Conservation (phyloP, 2,329 filamentous ascomycete genomes). For the Ascochyta fabae region DNA sequence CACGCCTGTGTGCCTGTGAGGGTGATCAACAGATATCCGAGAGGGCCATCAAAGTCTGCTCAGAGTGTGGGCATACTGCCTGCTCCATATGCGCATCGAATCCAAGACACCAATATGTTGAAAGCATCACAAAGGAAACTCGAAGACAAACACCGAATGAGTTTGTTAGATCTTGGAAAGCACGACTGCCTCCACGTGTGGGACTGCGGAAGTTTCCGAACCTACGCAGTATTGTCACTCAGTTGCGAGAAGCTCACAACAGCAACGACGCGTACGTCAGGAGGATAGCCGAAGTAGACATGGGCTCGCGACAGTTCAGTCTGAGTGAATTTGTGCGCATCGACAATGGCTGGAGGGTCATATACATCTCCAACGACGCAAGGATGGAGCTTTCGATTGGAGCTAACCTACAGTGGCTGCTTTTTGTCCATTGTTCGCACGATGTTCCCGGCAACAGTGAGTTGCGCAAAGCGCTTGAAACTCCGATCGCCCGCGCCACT, state of each 20-base stretch:
- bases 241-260: background rate
- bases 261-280: conserved; percentile 13
- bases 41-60: conserved; percentile 56
- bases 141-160: conserved; percentile 49
- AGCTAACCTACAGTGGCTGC: conserved; percentile 51
- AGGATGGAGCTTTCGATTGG: conserved; percentile 53
- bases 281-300: conserved; percentile 14
- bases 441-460: conserved; percentile 48
- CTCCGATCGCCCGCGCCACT: conserved; percentile 30
- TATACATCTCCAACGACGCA: conserved; percentile 50
- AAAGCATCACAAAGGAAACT: conserved; percentile 1
- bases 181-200: conserved; percentile 30
- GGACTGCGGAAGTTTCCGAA: conserved; percentile 27
- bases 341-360: conserved; percentile 51
- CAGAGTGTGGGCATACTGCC: conserved; percentile 60
- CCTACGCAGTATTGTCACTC: background rate
- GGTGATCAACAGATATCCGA: conserved; percentile 50
- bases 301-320: conserved; percentile 20
- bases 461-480: conserved; percentile 51
- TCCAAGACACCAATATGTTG: conserved; percentile 57
- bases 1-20: conserved; percentile 65
- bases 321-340: conserved; percentile 26
- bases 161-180: conserved; percentile 54
- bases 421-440: conserved; percentile 53
- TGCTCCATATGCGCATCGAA: conserved; percentile 63